phyloP scores from a whole-genome alignment of 441 rosid genomes.

The Raphanus hybrid region DNA sequence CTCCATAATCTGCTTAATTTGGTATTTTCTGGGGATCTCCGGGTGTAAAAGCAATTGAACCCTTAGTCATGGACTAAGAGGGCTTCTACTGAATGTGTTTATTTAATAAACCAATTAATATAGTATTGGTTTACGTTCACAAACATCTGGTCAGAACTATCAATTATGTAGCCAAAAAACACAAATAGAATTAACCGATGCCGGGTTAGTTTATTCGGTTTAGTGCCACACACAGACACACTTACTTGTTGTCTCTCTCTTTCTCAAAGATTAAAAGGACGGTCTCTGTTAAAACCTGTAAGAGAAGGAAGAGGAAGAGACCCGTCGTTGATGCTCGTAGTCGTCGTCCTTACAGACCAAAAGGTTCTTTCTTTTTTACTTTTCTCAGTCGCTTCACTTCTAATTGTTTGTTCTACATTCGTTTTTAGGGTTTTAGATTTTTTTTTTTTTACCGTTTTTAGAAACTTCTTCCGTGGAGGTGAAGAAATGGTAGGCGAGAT shows the following conservation, averaged over 20 bases:
- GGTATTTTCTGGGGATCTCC: too few species aligned
- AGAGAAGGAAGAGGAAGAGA: neutral
- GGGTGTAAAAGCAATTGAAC: too few species aligned
- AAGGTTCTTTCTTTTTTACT: neutral
- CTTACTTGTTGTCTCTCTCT: neutral
- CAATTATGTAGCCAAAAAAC: neutral
- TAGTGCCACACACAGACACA: neutral
- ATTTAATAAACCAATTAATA: neutral
- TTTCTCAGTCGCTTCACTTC: neutral
- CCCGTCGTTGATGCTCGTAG: neutral
- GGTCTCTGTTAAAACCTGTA: constrained; percentile 2
- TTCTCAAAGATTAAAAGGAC: neutral
- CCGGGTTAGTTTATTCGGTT: neutral
- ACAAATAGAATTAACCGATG: neutral
- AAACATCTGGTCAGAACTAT: too few species aligned
- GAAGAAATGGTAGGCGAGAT: constrained; percentile 25
- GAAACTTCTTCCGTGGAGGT: constrained; percentile 24
- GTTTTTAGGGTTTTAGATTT: neutral
- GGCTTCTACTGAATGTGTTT: too few species aligned
- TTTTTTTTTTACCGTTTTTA: neutral
- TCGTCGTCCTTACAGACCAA: neutral
- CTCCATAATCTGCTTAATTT: too few species aligned
- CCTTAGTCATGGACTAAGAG: too few species aligned
- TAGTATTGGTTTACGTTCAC: too few species aligned
- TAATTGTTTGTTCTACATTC: too few species aligned